phyloP scores from a whole-genome alignment of 345 rosid species.

The Noccaea caerulescens region DNA sequence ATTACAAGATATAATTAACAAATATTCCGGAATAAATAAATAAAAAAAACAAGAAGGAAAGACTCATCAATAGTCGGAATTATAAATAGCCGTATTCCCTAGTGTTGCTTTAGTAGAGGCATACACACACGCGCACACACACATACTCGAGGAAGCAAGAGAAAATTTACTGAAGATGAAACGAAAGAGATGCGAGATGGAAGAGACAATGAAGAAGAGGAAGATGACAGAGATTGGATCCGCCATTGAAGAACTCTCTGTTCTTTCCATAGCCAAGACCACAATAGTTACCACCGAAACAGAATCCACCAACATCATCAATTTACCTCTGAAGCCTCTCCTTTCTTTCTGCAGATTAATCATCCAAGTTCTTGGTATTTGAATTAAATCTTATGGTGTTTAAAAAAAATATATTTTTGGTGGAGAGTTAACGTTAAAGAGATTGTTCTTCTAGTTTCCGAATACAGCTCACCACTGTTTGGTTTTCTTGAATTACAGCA shows the following conservation, averaged over 20 bases:
- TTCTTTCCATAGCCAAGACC: constrained; percentile 42
- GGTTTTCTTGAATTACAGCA: constrained; percentile 7
- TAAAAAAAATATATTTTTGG: not conserved
- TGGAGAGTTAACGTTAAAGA: not conserved
- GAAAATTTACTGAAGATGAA: constrained; percentile 51
- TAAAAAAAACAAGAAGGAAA: not conserved
- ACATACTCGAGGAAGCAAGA: constrained; percentile 22
- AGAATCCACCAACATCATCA: constrained; percentile 43
- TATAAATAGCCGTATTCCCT: constrained; percentile 25
- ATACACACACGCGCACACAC: constrained; percentile 12
- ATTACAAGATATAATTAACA: constrained; percentile 4
- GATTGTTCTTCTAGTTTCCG: not conserved
- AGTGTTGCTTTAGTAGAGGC: constrained; percentile 23
- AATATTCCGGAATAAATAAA: not conserved
- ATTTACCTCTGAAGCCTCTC: constrained; percentile 66
- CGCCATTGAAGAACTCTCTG: constrained; percentile 80
- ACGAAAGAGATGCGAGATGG: constrained; percentile 68
- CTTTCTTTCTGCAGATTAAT: constrained; percentile 65
- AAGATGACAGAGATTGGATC: constrained; percentile 70
- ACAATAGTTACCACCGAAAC: constrained; percentile 46
- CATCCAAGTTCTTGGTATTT: constrained; percentile 80
- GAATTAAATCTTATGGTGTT: not conserved
- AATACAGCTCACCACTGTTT: constrained; percentile 8
- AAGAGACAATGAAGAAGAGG: constrained; percentile 45
- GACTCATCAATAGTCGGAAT: not conserved